Evolutionary conservation across 352 stramenopile genomes (phyloP).

Genomic region (Phytopythium ostracodes): DNA sequence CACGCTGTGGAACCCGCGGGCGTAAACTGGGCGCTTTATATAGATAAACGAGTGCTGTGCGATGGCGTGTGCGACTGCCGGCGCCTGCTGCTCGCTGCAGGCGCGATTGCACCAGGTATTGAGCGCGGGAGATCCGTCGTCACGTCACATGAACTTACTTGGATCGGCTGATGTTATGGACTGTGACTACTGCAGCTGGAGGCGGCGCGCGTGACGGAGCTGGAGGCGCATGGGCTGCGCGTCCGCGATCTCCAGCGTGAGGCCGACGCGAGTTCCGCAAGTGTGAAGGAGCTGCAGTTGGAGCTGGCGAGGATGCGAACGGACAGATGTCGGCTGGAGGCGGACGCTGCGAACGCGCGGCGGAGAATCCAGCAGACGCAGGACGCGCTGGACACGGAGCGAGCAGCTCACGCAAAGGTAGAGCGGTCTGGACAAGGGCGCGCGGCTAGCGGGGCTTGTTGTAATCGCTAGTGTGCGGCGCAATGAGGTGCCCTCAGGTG

Average conservation of each 20-base stretch:
- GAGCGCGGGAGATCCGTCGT: not conserved
- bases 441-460: too few species aligned
- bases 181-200: slow-evolving; percentile 24
- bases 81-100: slow-evolving; percentile 24
- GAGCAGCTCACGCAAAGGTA: slow-evolving; percentile 12
- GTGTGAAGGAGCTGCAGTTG: slow-evolving; percentile 34
- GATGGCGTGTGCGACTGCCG: not conserved
- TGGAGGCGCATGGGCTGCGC: slow-evolving; percentile 39
- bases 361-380: slow-evolving; percentile 15
- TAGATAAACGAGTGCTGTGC: not conserved
- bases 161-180: not conserved
- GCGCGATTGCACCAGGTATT: slow-evolving; percentile 36
- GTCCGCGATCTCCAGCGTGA: slow-evolving; percentile 31
- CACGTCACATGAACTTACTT: not conserved
- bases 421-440: too few species aligned
- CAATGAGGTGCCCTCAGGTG: not conserved
- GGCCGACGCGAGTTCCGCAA: slow-evolving; percentile 14
- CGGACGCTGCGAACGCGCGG: slow-evolving; percentile 16
- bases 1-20: not conserved
- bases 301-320: slow-evolving; percentile 34
- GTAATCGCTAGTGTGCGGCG: too few species aligned
- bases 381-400: slow-evolving; percentile 15
- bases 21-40: not conserved
- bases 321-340: slow-evolving; percentile 42
- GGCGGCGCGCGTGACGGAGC: slow-evolving; percentile 37